Base-by-base conservation (phyloP, 768 basidiomycete genomes). In the Xerocomus potaroensis region DNA sequence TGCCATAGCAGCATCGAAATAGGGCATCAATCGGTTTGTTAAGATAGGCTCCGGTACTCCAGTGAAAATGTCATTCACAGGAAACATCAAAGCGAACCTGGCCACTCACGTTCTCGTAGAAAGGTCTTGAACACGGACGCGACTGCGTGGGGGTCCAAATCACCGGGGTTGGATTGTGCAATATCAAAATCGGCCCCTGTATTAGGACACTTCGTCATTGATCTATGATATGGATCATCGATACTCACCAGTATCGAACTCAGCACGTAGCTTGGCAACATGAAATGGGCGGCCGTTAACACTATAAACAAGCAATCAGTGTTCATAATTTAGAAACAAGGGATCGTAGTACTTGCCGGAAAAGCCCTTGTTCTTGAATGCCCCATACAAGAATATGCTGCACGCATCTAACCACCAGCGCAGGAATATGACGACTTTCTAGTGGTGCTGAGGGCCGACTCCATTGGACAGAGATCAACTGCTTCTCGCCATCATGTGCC, bases 131-230 rank as follows among this genome's bases (percentile, higher is more conserved):
- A 96, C 24, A 95, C 72, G 21, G 90, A 89, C 16, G 93, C 84
- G 7, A 97, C 93, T 1, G 91, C 90, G 64, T 97, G 92, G 38
- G 94, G 94, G 61, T 97, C 94, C 29, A 97, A 69, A 59, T 97
- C 92, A 8, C 87, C 81, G 21, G 91, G 92, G 41, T 78, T 77
- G 52, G 83, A 87, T 51, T 80, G 78, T 32, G 74, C 68, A 69
- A 97, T 78, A 60, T 92, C 84, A 57, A 84, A 91, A 68, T 97
- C 94, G 42, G 84, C 87, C 47, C 92, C 91, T 84, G 58, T 32
- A 31, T 62, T 21, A 41, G 19, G 26, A 19, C 15, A 27, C 22
- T 66, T 40, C 45, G 15, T 43, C n/a, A 32, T 15, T 10, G 27
- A 32, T 39, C 32, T 37, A 36, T 29, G 22, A 22, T 22, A 36